Percentiles rank a stretch among this genome's conserved stretches.
Evolutionary conservation across 1,284 basidiomycete genomes (phyloP).

Genomic region (Fistulina hepatica): DNA sequence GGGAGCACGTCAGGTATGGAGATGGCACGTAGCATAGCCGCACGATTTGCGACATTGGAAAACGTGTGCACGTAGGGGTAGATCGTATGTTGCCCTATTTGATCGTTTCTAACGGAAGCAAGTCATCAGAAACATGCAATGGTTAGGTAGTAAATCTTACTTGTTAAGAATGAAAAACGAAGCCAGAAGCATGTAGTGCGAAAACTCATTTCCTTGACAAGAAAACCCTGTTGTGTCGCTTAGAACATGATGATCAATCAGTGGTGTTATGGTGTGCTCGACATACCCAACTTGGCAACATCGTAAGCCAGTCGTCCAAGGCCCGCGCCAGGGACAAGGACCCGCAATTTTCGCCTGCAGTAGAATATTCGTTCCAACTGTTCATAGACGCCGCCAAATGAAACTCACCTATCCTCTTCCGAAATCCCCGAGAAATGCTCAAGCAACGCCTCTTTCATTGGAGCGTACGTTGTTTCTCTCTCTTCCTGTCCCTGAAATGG

Average conservation of each 20-base stretch:
- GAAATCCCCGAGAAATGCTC: slow-evolving; percentile 50
- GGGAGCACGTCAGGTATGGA: slow-evolving; percentile 79
- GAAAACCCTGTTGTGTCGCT: slow-evolving; percentile 51
- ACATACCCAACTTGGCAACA: slow-evolving; percentile 64
- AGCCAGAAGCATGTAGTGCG: slow-evolving; percentile 83
- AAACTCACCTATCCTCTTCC: slow-evolving; percentile 36
- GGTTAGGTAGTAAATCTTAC: slow-evolving; percentile 26
- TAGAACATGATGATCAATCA: slow-evolving; percentile 1
- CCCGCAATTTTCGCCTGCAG: slow-evolving; percentile 45
- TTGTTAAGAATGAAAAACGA: slow-evolving; percentile 77
- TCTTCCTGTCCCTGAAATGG: slow-evolving; percentile 56
- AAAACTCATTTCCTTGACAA: slow-evolving; percentile 90
- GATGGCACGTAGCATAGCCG: slow-evolving; percentile 56
- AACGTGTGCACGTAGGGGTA: slow-evolving; percentile 88
- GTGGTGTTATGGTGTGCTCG: slow-evolving; percentile 4
- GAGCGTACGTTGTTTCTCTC: slow-evolving; percentile 67
- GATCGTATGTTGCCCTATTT: slow-evolving; percentile 57
- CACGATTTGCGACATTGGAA: slow-evolving; percentile 61
- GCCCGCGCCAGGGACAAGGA: slow-evolving; percentile 84
- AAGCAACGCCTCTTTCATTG: slow-evolving; percentile 68
- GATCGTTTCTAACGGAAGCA: slow-evolving; percentile 44
- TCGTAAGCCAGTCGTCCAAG: slow-evolving; percentile 82
- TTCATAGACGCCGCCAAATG: background rate
- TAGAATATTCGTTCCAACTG: slow-evolving; percentile 4
- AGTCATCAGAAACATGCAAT: no score